Evolutionary conservation across 1,284 basidiomycete species (phyloP).

Genomic region (Sanghuangporus weigelae): DNA sequence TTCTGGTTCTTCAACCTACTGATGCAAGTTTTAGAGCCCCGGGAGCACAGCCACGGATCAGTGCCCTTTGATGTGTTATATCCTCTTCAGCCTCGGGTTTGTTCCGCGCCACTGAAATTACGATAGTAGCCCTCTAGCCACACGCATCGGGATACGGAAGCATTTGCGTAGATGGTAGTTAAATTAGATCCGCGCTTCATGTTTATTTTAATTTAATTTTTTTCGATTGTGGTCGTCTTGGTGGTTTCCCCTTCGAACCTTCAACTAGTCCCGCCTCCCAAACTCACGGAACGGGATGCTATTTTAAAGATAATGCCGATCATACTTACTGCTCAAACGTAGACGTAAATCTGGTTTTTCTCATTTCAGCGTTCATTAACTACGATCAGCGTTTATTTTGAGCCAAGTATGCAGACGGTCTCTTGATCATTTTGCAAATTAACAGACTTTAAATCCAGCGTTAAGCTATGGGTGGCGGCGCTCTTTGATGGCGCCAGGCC

Average conservation of each 20-base stretch:
- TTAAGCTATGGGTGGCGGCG: neutral
- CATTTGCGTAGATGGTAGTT: neutral
- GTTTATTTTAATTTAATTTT: neutral
- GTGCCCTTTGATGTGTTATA: neutral
- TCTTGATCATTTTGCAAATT: neutral
- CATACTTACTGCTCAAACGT: too few species aligned
- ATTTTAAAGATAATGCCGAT: too few species aligned
- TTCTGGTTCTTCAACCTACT: neutral
- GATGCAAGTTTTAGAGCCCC: neutral
- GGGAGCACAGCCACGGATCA: neutral
- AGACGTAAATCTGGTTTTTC: too few species aligned
- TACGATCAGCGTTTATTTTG: too few species aligned
- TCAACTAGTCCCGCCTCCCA: too few species aligned
- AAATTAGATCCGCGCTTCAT: neutral
- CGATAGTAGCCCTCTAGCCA: neutral
- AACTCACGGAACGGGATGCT: too few species aligned
- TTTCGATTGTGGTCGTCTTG: too few species aligned
- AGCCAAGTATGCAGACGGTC: neutral
- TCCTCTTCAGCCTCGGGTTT: neutral
- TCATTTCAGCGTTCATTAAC: too few species aligned
- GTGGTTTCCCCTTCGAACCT: too few species aligned
- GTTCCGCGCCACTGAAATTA: slow-evolving; percentile 3
- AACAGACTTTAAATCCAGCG: neutral
- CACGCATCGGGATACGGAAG: neutral
- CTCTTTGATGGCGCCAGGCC: neutral